Conservation (phyloP, 129 eudicot species). For the Daucus carota region DH1_v3.0 NC_030384.2:45436001-45436500, state of each 20-base stretch:
- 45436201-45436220: conserved; percentile 11
- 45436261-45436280: conserved; percentile 54
- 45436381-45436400: conserved; percentile 6
- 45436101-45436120: conserved; percentile 30
- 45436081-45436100: conserved; percentile 32
- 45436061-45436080: conserved; percentile 34
- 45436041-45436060: background rate
- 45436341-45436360: conserved; percentile 8
- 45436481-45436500: conserved; percentile 5
- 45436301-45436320: conserved; percentile 60
- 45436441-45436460: conserved; percentile 55
- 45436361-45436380: conserved; percentile 9
- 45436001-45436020: background rate
- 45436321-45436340: conserved; percentile 20
- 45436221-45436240: conserved; percentile 20
- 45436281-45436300: conserved; percentile 68
- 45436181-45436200: conserved; percentile 20
- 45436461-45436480: conserved; percentile 14
- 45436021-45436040: background rate
- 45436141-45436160: conserved; percentile 10
- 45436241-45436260: conserved; percentile 27
- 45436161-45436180: conserved; percentile 22
- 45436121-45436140: background rate
- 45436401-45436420: conserved; percentile 18
- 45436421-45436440: conserved; percentile 34